Base-by-base conservation (phyloP, 768 basidiomycete genomes). In the Termitomyces sp. region DNA sequence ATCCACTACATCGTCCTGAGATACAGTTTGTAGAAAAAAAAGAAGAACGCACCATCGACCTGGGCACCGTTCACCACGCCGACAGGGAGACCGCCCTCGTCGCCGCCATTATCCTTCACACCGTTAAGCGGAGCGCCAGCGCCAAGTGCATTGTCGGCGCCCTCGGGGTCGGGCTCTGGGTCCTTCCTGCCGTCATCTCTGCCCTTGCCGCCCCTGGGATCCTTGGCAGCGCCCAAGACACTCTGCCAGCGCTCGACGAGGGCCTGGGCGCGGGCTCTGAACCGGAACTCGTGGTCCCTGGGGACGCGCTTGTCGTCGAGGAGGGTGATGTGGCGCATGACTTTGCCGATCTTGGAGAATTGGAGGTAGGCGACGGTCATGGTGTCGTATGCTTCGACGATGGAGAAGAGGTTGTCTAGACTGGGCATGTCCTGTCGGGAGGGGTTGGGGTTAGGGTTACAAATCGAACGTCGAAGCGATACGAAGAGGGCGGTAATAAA, bases 271-370 rank as follows among this genome's bases (percentile, higher is more conserved):
- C 87, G 81, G 15, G 81, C 78, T 46, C 78, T 79, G 74, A 90
- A 85, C 58, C 81, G 75, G 72, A 80, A 73, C 46, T 73, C 65
- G 2, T 47, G 79, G 63, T 87, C 83, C 37, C 79, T 70, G 3
- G 87, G 85, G 28, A 90, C 78, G 57, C 71, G 75, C 19, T 74
- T 71, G 21, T 70, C 65, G 10, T 67, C 52, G 5, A 87, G 74
- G 6, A 76, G 71, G 31, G 82, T 73, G 62, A 91, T 87, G 70
- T 88, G 87, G 62, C 87, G 84, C 86, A 91, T 88, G 35, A 91
- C 89, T 74, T 85, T 85, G 68, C 79, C 81, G 60, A 87, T 85
- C 70, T 87, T 87, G 58, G 87, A 87, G 70, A 81, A 82, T 79
- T 87, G 71, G 54, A 92, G 80, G 65, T 89, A 86, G 50, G 81